Evolutionary conservation across 2,329 filamentous ascomycete species (phyloP).

Genomic region (Clonostachys chloroleuca): DNA sequence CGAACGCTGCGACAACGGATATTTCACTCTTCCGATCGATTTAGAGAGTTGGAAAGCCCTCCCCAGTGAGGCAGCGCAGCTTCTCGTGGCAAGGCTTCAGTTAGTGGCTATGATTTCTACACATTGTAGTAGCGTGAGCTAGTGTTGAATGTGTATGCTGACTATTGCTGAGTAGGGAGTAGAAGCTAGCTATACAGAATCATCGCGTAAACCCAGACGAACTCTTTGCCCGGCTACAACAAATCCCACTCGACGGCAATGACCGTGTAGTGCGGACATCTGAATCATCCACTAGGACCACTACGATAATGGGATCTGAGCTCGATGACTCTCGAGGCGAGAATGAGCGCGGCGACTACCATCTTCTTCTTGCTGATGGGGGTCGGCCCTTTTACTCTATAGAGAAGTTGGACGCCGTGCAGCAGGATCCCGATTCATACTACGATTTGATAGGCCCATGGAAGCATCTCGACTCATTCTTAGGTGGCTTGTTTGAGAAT

Average conservation of each 20-base stretch:
- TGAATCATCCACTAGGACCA: not conserved
- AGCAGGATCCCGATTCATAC: conserved; percentile 10
- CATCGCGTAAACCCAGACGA: not conserved
- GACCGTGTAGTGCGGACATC: not conserved
- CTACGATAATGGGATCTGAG: not conserved
- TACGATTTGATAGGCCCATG: conserved; percentile 17
- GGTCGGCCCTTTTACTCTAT: conserved; percentile 21
- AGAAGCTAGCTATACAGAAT: too few relatives aligned
- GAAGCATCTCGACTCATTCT: conserved; percentile 3
- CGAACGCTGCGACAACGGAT: too few relatives aligned
- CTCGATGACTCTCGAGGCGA: conserved; percentile 5
- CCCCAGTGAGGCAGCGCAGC: too few relatives aligned
- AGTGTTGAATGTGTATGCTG: too few relatives aligned
- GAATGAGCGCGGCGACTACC: conserved; percentile 8
- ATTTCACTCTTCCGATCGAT: too few relatives aligned
- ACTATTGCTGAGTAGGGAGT: too few relatives aligned
- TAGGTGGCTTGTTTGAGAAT: not conserved
- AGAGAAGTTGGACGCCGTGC: conserved; percentile 14
- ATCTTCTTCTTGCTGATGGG: conserved; percentile 19
- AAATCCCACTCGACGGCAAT: not conserved
- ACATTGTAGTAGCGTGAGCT: too few relatives aligned
- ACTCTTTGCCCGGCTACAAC: conserved; percentile 1
- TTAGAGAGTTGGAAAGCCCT: too few relatives aligned
- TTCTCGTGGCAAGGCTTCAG: too few relatives aligned
- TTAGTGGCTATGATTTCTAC: too few relatives aligned